Evolutionary conservation across 2,329 filamentous ascomycete species (phyloP), one percentile per base, ranked within the genome.

Genomic region (Colletotrichum shisoi): DNA sequence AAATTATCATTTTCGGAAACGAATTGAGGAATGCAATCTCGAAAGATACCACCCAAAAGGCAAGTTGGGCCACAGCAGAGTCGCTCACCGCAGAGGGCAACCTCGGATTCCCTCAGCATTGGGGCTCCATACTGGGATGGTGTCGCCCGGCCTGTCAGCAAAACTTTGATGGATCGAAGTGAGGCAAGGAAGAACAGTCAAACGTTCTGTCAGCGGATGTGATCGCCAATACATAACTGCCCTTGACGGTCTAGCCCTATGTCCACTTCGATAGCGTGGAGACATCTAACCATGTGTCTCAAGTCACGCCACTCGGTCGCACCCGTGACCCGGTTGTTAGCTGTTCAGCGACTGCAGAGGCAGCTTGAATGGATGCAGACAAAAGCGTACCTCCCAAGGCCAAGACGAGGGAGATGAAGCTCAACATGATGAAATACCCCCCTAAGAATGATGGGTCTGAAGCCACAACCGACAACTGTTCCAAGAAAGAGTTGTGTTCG

Each of bases 201-300:
- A 6, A 59, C 9, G 34, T 13, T 19, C 45, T 1, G 21, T 8
- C 8, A 12, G 21, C 19, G 21, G 46, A 19, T 40, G 31, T 51
- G 52, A 19, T 19, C 17, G 11, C 49, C 19, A 19, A 48, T n/a
- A 42, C 45, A 44, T 24, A 44, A 19, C 5, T 27, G 45, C 40
- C 17, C 19, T n/a, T 37, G 13, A 27, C 17, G 34, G 44, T 60
- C 49, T 56, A 56, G 61, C 42, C 61, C 19, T 3, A 49, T 40
- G 44, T 67, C 48, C 59, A 48, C 19, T 54, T 46, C 19, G 39
- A 60, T 60, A 60, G 54, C 24, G 27, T 39, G 49, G n/a, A 51
- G 42, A 65, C 6, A 39, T 68, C 34, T 37, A 13, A 51, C 34
- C 54, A 48, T 4, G 17, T 59, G 54, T 68, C 61, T 68, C 44